Conservation (phyloP, 2,329 filamentous ascomycete genomes). For the Dothideomycetes sp. region DNA sequence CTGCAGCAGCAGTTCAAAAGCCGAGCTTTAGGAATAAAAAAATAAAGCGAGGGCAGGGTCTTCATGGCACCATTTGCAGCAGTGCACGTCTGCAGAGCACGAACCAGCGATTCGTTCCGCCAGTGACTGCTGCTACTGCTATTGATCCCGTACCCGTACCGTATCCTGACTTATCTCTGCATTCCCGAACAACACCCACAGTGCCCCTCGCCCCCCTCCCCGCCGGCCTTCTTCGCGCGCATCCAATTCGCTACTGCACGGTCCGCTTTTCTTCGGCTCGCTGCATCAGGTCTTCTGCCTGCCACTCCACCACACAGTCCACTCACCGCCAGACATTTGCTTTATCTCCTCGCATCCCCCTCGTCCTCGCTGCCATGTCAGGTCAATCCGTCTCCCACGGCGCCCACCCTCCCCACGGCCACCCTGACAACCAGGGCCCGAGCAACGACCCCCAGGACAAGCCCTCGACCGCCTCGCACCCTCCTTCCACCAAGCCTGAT, state of each 20-base stretch:
- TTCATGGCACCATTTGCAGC: neutral
- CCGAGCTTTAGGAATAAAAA: neutral
- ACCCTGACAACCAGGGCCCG: conserved; percentile 16
- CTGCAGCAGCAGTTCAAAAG: too few species aligned
- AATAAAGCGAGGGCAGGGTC: neutral
- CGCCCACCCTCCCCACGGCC: conserved; percentile 17
- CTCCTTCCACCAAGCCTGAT: conserved; percentile 20
- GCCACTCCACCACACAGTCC: too few species aligned
- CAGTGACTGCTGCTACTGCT: neutral
- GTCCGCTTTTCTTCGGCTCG: neutral
- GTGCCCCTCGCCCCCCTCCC: too few species aligned
- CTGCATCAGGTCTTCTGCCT: too few species aligned
- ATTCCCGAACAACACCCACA: neutral
- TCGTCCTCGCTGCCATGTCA: conserved; percentile 14
- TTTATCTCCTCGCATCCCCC: conserved; percentile 3
- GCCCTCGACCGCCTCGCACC: conserved; percentile 21
- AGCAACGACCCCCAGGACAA: conserved; percentile 17
- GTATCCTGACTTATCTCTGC: neutral
- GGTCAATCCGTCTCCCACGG: conserved; percentile 15
- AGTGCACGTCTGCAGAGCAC: neutral
- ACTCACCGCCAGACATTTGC: conserved; percentile 2
- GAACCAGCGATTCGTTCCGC: too few species aligned
- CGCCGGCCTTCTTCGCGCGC: neutral
- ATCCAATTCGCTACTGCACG: too few species aligned
- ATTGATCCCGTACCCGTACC: neutral